Evolutionary conservation across 108 stramenopile genomes (phyloP), one percentile per base, ranked within the genome.

Genomic region (Mayamaea pseudoterrestris): DNA sequence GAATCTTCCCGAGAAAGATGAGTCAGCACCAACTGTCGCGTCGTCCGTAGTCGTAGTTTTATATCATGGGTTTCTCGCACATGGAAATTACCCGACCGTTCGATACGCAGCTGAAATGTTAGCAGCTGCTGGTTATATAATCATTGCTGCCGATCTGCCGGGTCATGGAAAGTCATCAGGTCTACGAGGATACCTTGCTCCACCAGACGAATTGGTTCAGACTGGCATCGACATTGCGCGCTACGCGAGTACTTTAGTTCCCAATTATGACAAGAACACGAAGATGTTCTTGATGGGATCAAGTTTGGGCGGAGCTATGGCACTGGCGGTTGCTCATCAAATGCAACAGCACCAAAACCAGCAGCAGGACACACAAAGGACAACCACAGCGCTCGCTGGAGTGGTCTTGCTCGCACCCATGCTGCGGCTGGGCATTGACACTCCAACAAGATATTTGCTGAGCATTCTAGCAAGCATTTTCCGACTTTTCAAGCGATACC

Each of bases 221-320:
- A 67, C 68, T 49, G 86, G 74, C 5, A 32, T 64, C 17, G 59
- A 55, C 5, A 66, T 83, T 22, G 74, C 73, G 12, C 43, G 65
- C 5, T 58, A 76, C 49, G 83, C 76, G 0, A 26, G 18, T 18
- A 44, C 29, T 22, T 23, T 53, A 17, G 52, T 51, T 23, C 23
- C 62, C 14, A 54, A 50, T 3, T 35, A 44, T 7, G 41, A 45
- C 14, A 22, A 35, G 8, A 35, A 44, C 7, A 26, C 69, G 14
- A 72, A 74, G 16, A 27, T 80, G 2, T 72, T 79, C 44, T 54
- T 89, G 7, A 53, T 80, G 1, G 87, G 87, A 16, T 74, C 74
- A 17, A 79, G 77, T 44, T 79, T 89, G 82, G 87, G 87, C 20
- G 87, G 87, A 6, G 66, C 82, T 6, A 84, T 89, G 30, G 82